Percentiles rank a stretch among this genome's conserved stretches.
phyloP scores from a whole-genome alignment of 768 basidiomycete species.

The Auriscalpium microsporum region DNA sequence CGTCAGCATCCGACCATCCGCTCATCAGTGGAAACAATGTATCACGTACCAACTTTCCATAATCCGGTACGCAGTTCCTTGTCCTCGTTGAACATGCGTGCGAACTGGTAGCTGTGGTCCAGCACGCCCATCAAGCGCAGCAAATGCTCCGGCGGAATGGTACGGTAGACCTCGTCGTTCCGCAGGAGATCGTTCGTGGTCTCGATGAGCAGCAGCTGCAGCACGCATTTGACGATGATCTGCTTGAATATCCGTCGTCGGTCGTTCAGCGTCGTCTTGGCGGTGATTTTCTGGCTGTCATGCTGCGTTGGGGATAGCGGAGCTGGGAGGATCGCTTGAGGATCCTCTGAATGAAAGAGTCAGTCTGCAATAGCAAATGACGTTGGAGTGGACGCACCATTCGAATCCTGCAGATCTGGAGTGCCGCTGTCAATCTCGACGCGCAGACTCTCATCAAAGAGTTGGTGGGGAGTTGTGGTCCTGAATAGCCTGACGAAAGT shows the following conservation, averaged over 20 bases:
- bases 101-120: constrained; percentile 97
- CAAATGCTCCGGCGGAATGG: constrained; percentile 90
- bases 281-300: constrained; percentile 40
- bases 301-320: constrained; percentile 70
- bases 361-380: constrained; percentile 8
- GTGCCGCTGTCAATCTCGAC: constrained; percentile 63
- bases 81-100: constrained; percentile 95
- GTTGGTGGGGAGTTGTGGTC: constrained; percentile 93
- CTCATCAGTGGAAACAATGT: too few relatives aligned
- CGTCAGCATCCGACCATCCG: neutral
- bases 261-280: constrained; percentile 51
- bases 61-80: constrained; percentile 93
- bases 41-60: constrained; percentile 95
- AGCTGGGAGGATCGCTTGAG: constrained; percentile 70
- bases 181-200: constrained; percentile 93
- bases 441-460: constrained; percentile 90
- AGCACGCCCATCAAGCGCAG: constrained; percentile 91
- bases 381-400: constrained; percentile 14
- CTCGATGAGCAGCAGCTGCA: constrained; percentile 93
- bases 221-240: constrained; percentile 99
- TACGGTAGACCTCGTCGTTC: constrained; percentile 84
- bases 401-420: constrained; percentile 44
- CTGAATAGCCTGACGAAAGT: constrained; percentile 96
- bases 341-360: constrained; percentile 25
- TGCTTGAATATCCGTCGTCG: constrained; percentile 90